Base-by-base conservation (phyloP, 768 basidiomycete species). In the Agaricus blazei region DNA sequence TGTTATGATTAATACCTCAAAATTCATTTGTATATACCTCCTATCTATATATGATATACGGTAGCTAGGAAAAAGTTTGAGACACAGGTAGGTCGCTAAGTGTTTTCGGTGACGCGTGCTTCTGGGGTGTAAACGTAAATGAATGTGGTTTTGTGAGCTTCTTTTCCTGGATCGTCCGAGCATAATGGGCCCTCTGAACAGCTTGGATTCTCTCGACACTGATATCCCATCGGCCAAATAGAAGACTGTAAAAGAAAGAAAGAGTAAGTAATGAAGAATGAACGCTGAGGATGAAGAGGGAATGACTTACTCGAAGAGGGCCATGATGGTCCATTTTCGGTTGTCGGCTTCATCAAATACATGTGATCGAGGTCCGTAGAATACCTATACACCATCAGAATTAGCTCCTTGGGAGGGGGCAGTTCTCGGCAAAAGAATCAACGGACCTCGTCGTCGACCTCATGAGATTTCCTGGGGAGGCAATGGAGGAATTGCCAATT, bases 401-500 rank as follows among this genome's bases (percentile, higher is more conserved):
- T 52, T 9, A 34, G 31, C 29, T 7, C 2, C 9, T 40, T 26
- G 15, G 26, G n/a, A 7, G 11, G 8, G 40, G 5, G 19, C 11
- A 12, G 52, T 42, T 9, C 24, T 15, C n/a, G 42, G 40, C 3
- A 34, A 42, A 15, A 45, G 37, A 51, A 26, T 14, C 9, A 52
- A 40, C 37, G 47, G 37, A 87, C 94, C 75, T 96, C 93, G 64
- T 98, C 94, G 66, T 98, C 90, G 45, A 99, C 96, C 69, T 99
- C 96, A 60, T 97, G 77, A 43, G 79, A 70, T 73, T 99, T 97
- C 58, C 96, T 80, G 26, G 97, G 97, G 24, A 99, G 77, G 68
- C 96, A 98, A 65, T 99, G 97, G 70, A 98, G 71, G 79, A 98
- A 98, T 68, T 88, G 86, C 93, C 94, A 97, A 64, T 91, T 73